A percentile compares a stretch with the other conserved stretches of the same genome.
Evolutionary conservation across 345 rosid species (phyloP).

Genomic region (Psidium guajava): DNA sequence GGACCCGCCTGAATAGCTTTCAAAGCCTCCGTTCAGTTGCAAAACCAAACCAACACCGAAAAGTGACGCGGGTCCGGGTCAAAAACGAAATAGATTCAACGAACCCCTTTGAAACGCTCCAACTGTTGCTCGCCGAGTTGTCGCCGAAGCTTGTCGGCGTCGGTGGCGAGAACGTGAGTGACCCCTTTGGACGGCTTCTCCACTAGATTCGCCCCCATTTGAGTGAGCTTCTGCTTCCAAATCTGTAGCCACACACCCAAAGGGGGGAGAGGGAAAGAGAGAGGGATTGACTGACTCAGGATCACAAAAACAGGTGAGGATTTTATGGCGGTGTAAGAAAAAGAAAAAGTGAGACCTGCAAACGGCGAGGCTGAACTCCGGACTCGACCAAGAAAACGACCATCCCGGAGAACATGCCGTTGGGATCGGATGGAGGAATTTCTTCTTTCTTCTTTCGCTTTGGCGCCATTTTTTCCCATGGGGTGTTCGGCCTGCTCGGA

Average conservation of each 20-base stretch:
- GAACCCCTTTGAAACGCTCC: constrained; percentile 48
- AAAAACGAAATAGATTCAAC: not conserved
- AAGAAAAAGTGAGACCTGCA: constrained; percentile 39
- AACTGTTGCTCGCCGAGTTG: constrained; percentile 23
- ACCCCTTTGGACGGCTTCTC: constrained; percentile 41
- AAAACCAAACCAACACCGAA: not conserved
- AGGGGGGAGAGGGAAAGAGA: not conserved
- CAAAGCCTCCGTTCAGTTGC: not conserved
- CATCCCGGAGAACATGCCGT: constrained; percentile 74
- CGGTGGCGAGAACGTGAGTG: constrained; percentile 56
- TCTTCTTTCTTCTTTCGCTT: constrained; percentile 29
- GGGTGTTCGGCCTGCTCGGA: not conserved
- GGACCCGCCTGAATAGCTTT: not conserved
- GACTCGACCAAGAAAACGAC: constrained; percentile 44
- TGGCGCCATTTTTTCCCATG: constrained; percentile 51
- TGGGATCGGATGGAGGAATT: constrained; percentile 33
- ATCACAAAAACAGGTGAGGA: not conserved
- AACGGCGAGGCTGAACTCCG: constrained; percentile 71
- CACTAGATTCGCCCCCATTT: constrained; percentile 66
- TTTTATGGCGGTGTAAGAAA: not conserved
- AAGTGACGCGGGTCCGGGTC: not conserved
- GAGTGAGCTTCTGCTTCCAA: constrained; percentile 83
- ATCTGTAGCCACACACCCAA: constrained; percentile 27
- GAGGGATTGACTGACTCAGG: not conserved
- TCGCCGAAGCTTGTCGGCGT: constrained; percentile 26